phyloP scores from a whole-genome alignment of 169 alveolate genomes.

The Cystoisospora suis region DNA sequence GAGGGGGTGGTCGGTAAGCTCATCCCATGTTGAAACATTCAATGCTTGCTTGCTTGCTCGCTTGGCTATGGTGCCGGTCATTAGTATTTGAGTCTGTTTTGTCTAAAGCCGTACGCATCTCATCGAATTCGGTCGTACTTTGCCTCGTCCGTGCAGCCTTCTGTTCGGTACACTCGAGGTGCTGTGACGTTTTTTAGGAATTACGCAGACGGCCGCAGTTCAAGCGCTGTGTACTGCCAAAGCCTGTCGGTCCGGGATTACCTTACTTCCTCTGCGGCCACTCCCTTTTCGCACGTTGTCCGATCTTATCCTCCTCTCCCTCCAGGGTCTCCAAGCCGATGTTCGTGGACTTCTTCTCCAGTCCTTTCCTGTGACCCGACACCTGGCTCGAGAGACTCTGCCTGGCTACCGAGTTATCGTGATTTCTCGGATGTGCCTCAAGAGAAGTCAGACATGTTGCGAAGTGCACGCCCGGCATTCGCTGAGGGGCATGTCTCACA shows the following conservation, averaged over 20 bases:
- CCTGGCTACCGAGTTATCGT: background rate
- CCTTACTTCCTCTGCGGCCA: background rate
- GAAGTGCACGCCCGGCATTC: too few relatives aligned
- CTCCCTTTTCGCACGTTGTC: constrained; percentile 1
- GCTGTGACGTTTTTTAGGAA: background rate
- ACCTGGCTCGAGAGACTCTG: background rate
- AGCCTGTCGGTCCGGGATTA: background rate
- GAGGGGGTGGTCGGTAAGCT: too few relatives aligned
- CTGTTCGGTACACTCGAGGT: too few relatives aligned
- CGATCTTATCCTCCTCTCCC: constrained; percentile 8
- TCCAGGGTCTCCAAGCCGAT: background rate
- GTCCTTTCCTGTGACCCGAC: background rate
- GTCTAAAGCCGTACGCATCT: too few relatives aligned
- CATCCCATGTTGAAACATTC: too few relatives aligned
- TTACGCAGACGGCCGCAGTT: constrained; percentile 22
- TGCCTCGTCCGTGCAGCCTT: too few relatives aligned
- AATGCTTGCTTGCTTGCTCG: too few relatives aligned
- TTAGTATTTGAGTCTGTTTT: too few relatives aligned
- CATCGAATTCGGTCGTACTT: too few relatives aligned
- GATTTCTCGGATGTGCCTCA: background rate
- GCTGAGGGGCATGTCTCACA: too few relatives aligned
- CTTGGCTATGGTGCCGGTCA: too few relatives aligned
- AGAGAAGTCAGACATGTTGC: too few relatives aligned
- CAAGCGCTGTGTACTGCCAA: constrained; percentile 18
- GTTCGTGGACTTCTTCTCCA: background rate